Conservation (phyloP, 1,284 basidiomycete genomes). For the Pyrrhoderma lamaoense region DNA sequence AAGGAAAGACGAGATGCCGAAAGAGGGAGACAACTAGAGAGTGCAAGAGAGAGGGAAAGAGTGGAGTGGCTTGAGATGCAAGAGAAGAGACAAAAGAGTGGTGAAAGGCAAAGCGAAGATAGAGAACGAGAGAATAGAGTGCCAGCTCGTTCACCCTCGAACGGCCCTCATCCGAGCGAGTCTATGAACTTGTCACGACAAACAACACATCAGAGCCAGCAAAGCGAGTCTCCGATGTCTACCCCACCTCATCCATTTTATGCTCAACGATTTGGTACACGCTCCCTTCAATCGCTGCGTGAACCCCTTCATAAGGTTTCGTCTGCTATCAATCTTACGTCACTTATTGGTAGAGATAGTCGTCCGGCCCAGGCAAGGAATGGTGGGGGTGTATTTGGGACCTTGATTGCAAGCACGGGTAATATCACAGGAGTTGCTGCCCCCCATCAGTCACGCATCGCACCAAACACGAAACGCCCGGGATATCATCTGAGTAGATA, state of each 20-base stretch:
- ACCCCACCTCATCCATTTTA: slow-evolving; percentile 9
- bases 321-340: slow-evolving; percentile 17
- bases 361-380: slow-evolving; percentile 45
- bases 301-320: neutral
- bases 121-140: neutral
- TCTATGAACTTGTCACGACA: too few relatives aligned
- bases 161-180: neutral
- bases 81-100: neutral
- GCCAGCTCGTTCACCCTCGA: neutral
- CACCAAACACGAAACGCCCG: slow-evolving; percentile 58
- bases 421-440: slow-evolving; percentile 55
- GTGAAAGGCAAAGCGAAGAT: neutral
- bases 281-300: neutral
- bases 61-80: neutral
- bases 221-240: neutral
- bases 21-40: neutral
- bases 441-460: slow-evolving; percentile 46
- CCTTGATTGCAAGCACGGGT: slow-evolving; percentile 66
- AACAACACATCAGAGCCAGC: too few relatives aligned
- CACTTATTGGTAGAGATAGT: slow-evolving; percentile 13
- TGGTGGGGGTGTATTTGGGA: slow-evolving; percentile 64
- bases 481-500: slow-evolving; percentile 55
- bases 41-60: slow-evolving; percentile 1
- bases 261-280: neutral
- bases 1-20: neutral